These are phyloP conservation scores for Zizania palustris DNA, from an alignment of 202 grass and related monocot species.

Conservation along the genomic window DNA sequence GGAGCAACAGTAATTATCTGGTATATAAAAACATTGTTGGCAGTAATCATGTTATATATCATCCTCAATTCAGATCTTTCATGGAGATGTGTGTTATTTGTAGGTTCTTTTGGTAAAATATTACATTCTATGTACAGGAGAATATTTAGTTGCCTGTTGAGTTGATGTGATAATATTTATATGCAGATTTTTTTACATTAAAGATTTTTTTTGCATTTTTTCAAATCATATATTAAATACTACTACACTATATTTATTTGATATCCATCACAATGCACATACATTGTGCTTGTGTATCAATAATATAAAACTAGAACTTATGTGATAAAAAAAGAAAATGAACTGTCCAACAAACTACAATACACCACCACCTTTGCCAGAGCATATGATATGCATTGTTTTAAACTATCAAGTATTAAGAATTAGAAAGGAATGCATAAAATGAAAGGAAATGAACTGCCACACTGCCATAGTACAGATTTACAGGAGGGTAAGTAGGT, in stretches of 20 bases:
- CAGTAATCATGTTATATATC: not conserved
- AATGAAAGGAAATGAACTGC: slow-evolving; percentile 10
- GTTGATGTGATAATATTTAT: not conserved
- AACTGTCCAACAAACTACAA: not conserved
- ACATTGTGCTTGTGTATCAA: not conserved
- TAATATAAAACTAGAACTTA: slow-evolving; percentile 21
- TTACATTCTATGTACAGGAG: not conserved
- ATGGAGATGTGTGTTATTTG: not conserved
- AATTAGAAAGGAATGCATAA: slow-evolving; percentile 3
- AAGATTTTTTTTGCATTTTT: not conserved
- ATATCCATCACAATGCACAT: not conserved
- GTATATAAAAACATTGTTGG: not conserved
- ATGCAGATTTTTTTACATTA: not conserved
- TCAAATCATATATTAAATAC: not conserved
- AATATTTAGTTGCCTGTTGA: not conserved
- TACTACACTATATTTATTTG: not conserved
- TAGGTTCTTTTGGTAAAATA: not conserved
- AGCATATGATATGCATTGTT: slow-evolving; percentile 7
- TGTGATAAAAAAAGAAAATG: slow-evolving; percentile 21
- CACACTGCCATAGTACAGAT: not conserved
- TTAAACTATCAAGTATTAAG: slow-evolving; percentile 22
- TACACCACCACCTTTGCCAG: not conserved
- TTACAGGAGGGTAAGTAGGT: slow-evolving; percentile 21
- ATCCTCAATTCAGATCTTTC: not conserved
- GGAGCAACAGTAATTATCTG: not conserved